Conservation (phyloP, 768 basidiomycete species). For the Wakefieldia striispora region DNA sequence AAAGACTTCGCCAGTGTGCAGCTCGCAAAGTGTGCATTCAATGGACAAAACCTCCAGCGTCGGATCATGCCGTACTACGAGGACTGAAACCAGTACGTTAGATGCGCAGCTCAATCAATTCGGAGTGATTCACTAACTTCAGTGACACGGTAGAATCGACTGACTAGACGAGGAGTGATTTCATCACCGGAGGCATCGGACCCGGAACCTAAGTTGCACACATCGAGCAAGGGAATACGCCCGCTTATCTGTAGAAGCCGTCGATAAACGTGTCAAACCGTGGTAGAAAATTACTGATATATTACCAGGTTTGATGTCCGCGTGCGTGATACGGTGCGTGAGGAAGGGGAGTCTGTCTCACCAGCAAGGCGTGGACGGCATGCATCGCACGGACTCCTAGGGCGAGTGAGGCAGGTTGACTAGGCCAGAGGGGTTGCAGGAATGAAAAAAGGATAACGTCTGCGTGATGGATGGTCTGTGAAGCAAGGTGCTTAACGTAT, state of each 20-base stretch:
- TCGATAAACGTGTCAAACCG: conserved; percentile 10
- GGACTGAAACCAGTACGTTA: conserved; percentile 51
- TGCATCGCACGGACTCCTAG: no score
- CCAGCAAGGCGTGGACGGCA: no score
- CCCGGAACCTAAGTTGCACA: conserved; percentile 97
- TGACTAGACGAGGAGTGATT: conserved; percentile 97
- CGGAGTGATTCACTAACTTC: conserved; percentile 79
- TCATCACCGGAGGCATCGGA: conserved; percentile 94
- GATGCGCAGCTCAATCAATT: conserved; percentile 2
- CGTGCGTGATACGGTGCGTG: conserved; percentile 71
- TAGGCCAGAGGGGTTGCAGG: no score
- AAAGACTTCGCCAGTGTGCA: conserved; percentile 95
- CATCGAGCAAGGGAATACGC: conserved; percentile 86
- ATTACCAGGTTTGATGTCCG: conserved; percentile 98
- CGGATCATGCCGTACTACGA: conserved; percentile 93
- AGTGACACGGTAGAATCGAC: conserved; percentile 95
- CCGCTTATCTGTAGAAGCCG: conserved; percentile 94
- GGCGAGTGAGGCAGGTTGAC: no score
- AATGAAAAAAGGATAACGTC: no score
- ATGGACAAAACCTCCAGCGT: conserved; percentile 96
- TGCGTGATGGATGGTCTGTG: no score
- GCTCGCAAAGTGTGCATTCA: conserved; percentile 94
- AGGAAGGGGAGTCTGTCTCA: no score
- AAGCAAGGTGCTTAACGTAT: no score
- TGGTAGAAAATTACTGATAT: conserved; percentile 69